Percentiles rank a stretch among this genome's conserved stretches.
Evolutionary conservation across 768 basidiomycete species (phyloP).

Genomic region (Mycena kentingensis): DNA sequence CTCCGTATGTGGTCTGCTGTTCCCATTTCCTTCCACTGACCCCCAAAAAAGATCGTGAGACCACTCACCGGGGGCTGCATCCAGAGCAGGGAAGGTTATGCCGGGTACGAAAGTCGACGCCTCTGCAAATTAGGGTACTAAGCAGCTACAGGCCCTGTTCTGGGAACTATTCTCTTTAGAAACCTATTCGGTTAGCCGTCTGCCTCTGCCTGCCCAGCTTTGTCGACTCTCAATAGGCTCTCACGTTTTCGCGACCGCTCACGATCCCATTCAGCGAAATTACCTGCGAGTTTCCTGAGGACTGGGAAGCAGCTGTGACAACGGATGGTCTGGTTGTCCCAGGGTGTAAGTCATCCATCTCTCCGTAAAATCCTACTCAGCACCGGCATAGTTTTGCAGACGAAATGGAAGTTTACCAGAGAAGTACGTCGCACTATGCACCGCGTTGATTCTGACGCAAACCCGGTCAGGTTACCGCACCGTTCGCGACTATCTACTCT

Average conservation of each 20-base stretch:
- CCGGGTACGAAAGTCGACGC: background rate
- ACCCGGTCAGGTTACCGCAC: background rate
- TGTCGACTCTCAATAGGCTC: background rate
- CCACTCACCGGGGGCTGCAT: background rate
- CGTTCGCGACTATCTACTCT: background rate
- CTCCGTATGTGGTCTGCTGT: background rate
- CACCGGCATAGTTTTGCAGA: background rate
- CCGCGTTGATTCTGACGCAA: background rate
- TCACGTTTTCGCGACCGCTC: background rate
- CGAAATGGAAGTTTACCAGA: conserved; percentile 1
- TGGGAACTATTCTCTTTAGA: conserved; percentile 1
- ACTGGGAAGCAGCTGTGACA: background rate
- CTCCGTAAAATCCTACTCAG: background rate
- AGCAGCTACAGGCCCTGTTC: background rate
- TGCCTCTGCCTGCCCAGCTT: background rate
- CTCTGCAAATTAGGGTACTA: background rate
- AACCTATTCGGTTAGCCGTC: background rate
- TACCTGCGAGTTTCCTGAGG: background rate
- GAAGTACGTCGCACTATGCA: background rate
- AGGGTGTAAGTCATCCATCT: background rate
- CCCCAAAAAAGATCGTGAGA: background rate
- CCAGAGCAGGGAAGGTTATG: background rate
- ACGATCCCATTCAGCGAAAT: background rate
- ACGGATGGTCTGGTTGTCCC: background rate
- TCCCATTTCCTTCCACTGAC: background rate